phyloP scores from a whole-genome alignment of 2,329 filamentous ascomycete genomes.

The Akanthomyces uredinophilus region DNA sequence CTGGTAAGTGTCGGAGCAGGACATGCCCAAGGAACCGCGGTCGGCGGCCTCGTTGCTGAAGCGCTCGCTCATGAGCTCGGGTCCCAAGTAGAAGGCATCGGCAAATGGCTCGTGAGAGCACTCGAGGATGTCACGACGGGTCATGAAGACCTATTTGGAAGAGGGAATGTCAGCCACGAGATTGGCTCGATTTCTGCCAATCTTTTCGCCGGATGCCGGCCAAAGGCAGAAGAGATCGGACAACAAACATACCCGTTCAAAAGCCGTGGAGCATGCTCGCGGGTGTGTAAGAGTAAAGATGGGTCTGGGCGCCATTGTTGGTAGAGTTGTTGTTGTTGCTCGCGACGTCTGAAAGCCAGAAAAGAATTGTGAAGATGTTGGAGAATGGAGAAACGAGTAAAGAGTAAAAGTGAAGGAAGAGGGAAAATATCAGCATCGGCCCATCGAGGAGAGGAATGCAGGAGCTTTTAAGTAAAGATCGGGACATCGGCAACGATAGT shows the following conservation, averaged over 20 bases:
- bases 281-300: slow-evolving; percentile 95
- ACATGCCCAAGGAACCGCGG: slow-evolving; percentile 59
- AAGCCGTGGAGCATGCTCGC: slow-evolving; percentile 91
- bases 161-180: neutral
- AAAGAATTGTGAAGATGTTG: neutral
- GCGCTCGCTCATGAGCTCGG: slow-evolving; percentile 75
- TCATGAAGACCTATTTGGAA: slow-evolving; percentile 81
- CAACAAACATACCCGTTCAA: slow-evolving; percentile 69
- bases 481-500: slow-evolving; percentile 10
- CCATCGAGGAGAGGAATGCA: neutral
- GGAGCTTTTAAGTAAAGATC: slow-evolving; percentile 5
- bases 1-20: slow-evolving; percentile 60
- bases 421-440: neutral
- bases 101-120: slow-evolving; percentile 96
- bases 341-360: slow-evolving; percentile 18
- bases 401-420: neutral
- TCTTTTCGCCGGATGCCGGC: neutral
- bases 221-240: neutral
- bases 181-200: neutral
- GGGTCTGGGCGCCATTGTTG: slow-evolving; percentile 59
- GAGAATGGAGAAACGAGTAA: neutral
- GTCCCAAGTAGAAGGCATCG: slow-evolving; percentile 93
- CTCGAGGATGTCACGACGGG: slow-evolving; percentile 70
- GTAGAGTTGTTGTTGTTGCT: slow-evolving; percentile 17
- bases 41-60: slow-evolving; percentile 63